Conservation (phyloP, 2,329 filamentous ascomycete genomes). For the Aspergillus phoenicis region DNA sequence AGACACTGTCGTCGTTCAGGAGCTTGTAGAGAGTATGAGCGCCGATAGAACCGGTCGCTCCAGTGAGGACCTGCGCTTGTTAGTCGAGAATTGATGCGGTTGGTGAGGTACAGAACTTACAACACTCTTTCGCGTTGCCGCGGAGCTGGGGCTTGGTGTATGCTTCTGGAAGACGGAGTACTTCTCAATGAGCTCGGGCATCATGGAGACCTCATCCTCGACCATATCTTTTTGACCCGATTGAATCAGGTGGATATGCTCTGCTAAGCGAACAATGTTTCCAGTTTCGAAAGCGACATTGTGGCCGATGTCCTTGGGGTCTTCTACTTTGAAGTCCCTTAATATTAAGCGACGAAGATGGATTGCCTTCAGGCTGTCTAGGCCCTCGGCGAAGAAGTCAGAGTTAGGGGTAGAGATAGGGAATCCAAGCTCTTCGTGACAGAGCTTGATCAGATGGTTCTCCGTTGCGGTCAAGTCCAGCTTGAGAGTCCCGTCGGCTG, state of each 20-base stretch:
- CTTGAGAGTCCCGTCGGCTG: slow-evolving; percentile 30
- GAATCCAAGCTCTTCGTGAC: slow-evolving; percentile 36
- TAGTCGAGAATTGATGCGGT: background rate
- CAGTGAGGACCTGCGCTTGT: slow-evolving; percentile 39
- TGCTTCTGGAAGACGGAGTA: slow-evolving; percentile 48
- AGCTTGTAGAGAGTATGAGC: slow-evolving; percentile 45
- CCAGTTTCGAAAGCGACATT: slow-evolving; percentile 51
- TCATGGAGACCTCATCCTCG: slow-evolving; percentile 33
- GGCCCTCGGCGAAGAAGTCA: slow-evolving; percentile 50
- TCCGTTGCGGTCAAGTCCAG: slow-evolving; percentile 37
- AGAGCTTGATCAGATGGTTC: slow-evolving; percentile 35
- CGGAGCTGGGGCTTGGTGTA: slow-evolving; percentile 25
- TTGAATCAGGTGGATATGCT: slow-evolving; percentile 34
- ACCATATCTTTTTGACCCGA: slow-evolving; percentile 18
- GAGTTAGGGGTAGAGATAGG: slow-evolving; percentile 32
- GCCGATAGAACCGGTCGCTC: slow-evolving; percentile 50
- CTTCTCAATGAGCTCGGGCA: slow-evolving; percentile 50
- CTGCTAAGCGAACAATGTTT: slow-evolving; percentile 41
- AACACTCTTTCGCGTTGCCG: slow-evolving; percentile 23
- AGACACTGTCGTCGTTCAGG: slow-evolving; percentile 39
- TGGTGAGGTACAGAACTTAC: slow-evolving; percentile 18
- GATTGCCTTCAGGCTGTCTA: slow-evolving; percentile 53
- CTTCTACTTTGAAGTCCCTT: slow-evolving; percentile 40
- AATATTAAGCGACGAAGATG: slow-evolving; percentile 49
- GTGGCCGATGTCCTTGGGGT: slow-evolving; percentile 31